These are phyloP conservation scores for Pleoardoris graminearum DNA, from an alignment of 2,329 filamentous ascomycete species.

Conservation along the genomic window DNA sequence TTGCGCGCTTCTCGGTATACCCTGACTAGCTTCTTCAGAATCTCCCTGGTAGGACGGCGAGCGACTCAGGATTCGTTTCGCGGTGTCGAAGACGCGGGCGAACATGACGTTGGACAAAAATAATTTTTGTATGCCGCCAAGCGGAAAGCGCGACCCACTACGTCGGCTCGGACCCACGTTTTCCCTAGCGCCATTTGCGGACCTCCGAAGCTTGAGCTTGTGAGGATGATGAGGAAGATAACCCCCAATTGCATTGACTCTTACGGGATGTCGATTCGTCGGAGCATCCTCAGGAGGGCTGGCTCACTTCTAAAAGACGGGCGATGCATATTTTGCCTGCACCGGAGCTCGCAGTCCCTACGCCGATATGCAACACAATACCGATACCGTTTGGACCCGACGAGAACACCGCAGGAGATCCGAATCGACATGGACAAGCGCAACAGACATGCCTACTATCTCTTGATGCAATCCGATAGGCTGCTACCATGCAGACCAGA, in stretches of 20 bases:
- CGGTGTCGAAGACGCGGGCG: constrained; percentile 33
- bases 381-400: neutral
- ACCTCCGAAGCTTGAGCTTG: constrained; percentile 15
- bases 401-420: constrained; percentile 13
- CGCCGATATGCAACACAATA: constrained; percentile 11
- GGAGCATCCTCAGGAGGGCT: constrained; percentile 14
- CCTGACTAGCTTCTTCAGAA: constrained; percentile 21
- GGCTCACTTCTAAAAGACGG: constrained; percentile 13
- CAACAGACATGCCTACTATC: constrained; percentile 25
- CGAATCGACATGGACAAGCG: constrained; percentile 28
- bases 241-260: too few relatives aligned
- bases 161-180: constrained; percentile 8
- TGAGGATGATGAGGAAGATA: too few relatives aligned
- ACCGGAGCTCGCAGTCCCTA: constrained; percentile 8
- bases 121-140: constrained; percentile 24
- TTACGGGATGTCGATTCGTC: constrained; percentile 32
- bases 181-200: constrained; percentile 16
- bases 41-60: constrained; percentile 33
- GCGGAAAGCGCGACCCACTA: constrained; percentile 31
- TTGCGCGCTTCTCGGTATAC: constrained; percentile 17
- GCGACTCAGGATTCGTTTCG: constrained; percentile 35
- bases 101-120: constrained; percentile 35
- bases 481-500: constrained; percentile 20
- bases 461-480: constrained; percentile 20
- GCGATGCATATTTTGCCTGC: constrained; percentile 26